Conservation (phyloP, 2,329 filamentous ascomycete species). For the Pseudocercospora eumusae region DNA sequence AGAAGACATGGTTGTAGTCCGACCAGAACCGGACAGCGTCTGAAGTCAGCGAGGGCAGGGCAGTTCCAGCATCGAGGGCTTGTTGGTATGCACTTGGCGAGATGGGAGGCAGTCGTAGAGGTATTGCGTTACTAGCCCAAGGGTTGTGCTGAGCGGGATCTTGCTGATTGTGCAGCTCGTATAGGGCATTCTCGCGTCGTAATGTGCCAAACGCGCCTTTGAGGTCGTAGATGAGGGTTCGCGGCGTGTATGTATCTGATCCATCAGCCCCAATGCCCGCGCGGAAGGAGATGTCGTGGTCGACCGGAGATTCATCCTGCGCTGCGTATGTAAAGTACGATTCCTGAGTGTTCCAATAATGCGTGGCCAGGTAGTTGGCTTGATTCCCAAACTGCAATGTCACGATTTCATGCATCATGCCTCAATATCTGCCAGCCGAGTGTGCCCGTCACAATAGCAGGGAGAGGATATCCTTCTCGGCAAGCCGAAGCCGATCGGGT, state of each 20-base stretch:
- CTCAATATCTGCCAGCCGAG: not conserved
- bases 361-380: constrained; percentile 89
- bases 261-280: constrained; percentile 80
- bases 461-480: not conserved
- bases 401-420: constrained; percentile 85
- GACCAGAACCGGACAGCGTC: constrained; percentile 91
- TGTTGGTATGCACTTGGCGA: constrained; percentile 73
- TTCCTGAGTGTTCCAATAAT: constrained; percentile 99
- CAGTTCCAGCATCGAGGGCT: constrained; percentile 70
- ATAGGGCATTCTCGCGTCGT: constrained; percentile 83
- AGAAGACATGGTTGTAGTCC: constrained; percentile 90
- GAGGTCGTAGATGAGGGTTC: constrained; percentile 90
- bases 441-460: not conserved
- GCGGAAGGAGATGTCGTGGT: constrained; percentile 88
- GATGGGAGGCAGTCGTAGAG: constrained; percentile 70
- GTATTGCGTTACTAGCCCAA: constrained; percentile 64
- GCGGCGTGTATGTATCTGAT: constrained; percentile 85
- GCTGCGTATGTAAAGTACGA: constrained; percentile 92
- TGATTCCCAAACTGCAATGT: constrained; percentile 91
- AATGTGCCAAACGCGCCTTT: constrained; percentile 91
- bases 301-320: constrained; percentile 65
- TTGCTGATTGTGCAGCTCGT: constrained; percentile 60
- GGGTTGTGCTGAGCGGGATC: constrained; percentile 42
- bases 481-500: not conserved
- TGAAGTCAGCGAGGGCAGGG: constrained; percentile 64